These are phyloP conservation scores for Pichia gijzeniarum DNA, from an alignment of 805 yeast species.

Conservation along the genomic window DNA sequence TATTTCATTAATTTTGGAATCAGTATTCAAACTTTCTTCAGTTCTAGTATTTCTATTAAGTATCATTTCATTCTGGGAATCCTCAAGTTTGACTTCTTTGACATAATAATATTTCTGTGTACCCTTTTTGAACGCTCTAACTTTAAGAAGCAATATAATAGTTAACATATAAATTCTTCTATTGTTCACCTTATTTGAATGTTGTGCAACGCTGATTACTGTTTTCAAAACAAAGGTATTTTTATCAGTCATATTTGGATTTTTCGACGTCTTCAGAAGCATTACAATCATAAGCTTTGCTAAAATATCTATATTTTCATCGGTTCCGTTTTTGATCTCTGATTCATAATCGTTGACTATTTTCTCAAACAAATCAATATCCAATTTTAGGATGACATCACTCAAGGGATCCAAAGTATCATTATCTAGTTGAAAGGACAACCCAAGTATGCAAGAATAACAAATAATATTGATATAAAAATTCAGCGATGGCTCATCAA, in stretches of 20 bases:
- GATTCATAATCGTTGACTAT: slow-evolving; percentile 6
- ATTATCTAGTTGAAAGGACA: slow-evolving; percentile 9
- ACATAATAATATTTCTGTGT: not conserved
- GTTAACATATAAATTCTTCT: not conserved
- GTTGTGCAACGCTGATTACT: slow-evolving; percentile 1
- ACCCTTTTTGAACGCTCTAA: slow-evolving; percentile 1
- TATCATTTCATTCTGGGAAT: too few species aligned
- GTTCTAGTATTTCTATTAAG: not conserved
- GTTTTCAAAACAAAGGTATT: not conserved
- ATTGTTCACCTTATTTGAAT: not conserved
- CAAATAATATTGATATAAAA: slow-evolving; percentile 18
- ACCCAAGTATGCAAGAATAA: slow-evolving; percentile 13
- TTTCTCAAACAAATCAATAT: slow-evolving; percentile 3
- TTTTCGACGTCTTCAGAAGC: slow-evolving; percentile 1
- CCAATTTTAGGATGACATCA: slow-evolving; percentile 8
- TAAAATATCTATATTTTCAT: slow-evolving; percentile 2
- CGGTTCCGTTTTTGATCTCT: not conserved
- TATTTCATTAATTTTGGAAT: not conserved
- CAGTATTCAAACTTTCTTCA: not conserved
- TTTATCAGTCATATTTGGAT: not conserved
- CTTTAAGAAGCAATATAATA: slow-evolving; percentile 5
- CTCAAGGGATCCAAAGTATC: slow-evolving; percentile 6
- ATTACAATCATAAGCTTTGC: slow-evolving; percentile 3
- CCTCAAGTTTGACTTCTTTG: not conserved
- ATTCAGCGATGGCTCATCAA: slow-evolving; percentile 12